Conservation (phyloP, 805 yeast species). For the Torulaspora franciscae region DNA sequence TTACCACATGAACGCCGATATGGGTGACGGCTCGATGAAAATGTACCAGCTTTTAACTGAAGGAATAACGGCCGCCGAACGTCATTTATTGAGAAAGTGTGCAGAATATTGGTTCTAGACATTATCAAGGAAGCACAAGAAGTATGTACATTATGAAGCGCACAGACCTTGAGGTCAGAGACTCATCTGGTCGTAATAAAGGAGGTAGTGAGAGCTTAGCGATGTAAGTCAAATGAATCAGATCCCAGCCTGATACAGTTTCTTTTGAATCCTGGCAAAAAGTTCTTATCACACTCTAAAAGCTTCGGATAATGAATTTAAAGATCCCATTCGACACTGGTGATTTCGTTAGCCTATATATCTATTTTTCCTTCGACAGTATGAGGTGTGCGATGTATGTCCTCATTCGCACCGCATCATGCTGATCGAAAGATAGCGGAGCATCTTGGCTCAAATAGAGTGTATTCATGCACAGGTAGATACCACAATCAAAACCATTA, state of each 20-base stretch:
- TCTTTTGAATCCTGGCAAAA: too few species aligned
- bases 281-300: too few species aligned
- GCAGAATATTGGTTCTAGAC: conserved; percentile 22
- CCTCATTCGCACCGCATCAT: conserved; percentile 66
- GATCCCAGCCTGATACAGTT: too few species aligned
- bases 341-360: background rate
- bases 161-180: too few species aligned
- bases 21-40: conserved; percentile 16
- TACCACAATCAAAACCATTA: conserved; percentile 95
- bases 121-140: too few species aligned
- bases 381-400: conserved; percentile 38
- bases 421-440: conserved; percentile 52
- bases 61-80: conserved; percentile 25
- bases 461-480: conserved; percentile 78
- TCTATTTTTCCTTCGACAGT: conserved; percentile 10
- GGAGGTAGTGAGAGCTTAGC: too few species aligned
- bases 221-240: too few species aligned
- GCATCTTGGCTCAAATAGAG: conserved; percentile 51
- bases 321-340: background rate
- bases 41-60: conserved; percentile 34
- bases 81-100: conserved; percentile 35
- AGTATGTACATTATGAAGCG: too few species aligned
- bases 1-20: conserved; percentile 36
- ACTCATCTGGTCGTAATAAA: too few species aligned
- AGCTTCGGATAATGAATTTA: too few species aligned